Conservation (phyloP, 2,329 filamentous ascomycete species). For the Aureobasidium zeae region DNA sequence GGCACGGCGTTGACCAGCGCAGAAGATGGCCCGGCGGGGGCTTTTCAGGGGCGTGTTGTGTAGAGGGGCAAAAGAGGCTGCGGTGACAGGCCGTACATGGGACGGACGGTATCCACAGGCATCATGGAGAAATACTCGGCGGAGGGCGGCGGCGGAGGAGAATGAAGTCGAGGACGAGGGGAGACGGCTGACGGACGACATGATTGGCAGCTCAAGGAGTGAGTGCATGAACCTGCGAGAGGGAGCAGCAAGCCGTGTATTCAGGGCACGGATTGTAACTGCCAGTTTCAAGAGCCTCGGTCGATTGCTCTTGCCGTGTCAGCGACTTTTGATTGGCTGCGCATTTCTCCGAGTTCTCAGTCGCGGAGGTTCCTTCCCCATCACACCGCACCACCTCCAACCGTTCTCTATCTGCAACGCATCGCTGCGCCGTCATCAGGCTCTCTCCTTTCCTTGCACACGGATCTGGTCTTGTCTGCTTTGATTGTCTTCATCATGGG, state of each 20-base stretch:
- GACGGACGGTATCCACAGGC: conserved; percentile 6
- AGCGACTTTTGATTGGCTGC: conserved; percentile 13
- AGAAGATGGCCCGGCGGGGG: conserved; percentile 27
- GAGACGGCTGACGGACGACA: conserved; percentile 1
- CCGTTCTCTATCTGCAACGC: neutral
- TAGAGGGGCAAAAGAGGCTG: conserved; percentile 10
- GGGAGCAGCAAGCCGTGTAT: neutral
- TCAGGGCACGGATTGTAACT: too few relatives aligned
- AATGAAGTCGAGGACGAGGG: conserved; percentile 1
- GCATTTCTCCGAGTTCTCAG: too few relatives aligned
- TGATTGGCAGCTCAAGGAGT: conserved; percentile 1
- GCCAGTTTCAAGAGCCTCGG: conserved; percentile 1
- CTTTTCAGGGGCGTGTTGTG: conserved; percentile 2
- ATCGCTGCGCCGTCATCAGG: neutral
- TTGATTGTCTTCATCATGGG: conserved; percentile 48
- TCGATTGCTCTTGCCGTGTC: too few relatives aligned
- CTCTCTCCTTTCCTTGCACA: conserved; percentile 1
- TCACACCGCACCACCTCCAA: neutral
- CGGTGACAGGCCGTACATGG: conserved; percentile 14
- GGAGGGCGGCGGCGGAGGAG: neutral
- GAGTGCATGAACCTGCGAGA: too few relatives aligned
- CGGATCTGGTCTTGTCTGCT: conserved; percentile 4
- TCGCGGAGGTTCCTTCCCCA: too few relatives aligned
- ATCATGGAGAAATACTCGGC: conserved; percentile 10
- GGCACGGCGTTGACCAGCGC: conserved; percentile 28